Percentiles rank a stretch among this genome's conserved stretches.
phyloP scores from a whole-genome alignment of 2,329 filamentous ascomycete species.

The Aspergillus novoparasiticus region DNA sequence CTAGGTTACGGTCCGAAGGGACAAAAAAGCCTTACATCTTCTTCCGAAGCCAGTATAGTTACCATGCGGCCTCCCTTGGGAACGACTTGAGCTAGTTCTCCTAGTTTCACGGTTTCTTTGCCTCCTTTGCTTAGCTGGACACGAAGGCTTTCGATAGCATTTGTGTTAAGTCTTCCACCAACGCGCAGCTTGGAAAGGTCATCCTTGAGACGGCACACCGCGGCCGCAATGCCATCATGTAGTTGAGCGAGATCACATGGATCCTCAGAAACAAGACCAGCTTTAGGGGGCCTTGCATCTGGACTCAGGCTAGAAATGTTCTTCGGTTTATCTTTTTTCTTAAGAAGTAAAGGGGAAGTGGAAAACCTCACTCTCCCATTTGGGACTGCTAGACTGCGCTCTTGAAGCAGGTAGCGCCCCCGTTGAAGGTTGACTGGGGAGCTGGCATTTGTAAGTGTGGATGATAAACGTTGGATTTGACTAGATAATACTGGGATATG shows the following conservation, averaged over 20 bases:
- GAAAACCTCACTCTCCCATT: constrained; percentile 40
- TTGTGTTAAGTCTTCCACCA: constrained; percentile 64
- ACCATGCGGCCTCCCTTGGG: constrained; percentile 64
- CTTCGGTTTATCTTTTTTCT: constrained; percentile 59
- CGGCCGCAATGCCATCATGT: constrained; percentile 57
- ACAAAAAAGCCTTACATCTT: constrained; percentile 53
- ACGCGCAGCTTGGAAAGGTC: constrained; percentile 64
- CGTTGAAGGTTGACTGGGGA: constrained; percentile 1
- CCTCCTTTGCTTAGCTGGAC: constrained; percentile 59
- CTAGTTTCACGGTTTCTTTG: constrained; percentile 57
- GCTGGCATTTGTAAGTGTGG: neutral
- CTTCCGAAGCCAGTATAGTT: constrained; percentile 65
- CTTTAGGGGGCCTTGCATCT: constrained; percentile 35
- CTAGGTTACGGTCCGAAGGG: neutral
- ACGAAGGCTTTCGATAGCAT: constrained; percentile 61
- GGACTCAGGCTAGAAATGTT: constrained; percentile 40
- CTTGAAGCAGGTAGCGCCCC: neutral
- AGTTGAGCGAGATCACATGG: constrained; percentile 64
- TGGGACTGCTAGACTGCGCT: neutral
- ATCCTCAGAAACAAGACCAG: constrained; percentile 46
- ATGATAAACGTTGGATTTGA: neutral
- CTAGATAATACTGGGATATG: neutral
- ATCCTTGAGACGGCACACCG: constrained; percentile 60
- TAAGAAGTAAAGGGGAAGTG: constrained; percentile 44
- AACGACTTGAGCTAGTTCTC: constrained; percentile 68